phyloP scores from a whole-genome alignment of 345 rosid species.

The Excoecaria agallocha region DNA sequence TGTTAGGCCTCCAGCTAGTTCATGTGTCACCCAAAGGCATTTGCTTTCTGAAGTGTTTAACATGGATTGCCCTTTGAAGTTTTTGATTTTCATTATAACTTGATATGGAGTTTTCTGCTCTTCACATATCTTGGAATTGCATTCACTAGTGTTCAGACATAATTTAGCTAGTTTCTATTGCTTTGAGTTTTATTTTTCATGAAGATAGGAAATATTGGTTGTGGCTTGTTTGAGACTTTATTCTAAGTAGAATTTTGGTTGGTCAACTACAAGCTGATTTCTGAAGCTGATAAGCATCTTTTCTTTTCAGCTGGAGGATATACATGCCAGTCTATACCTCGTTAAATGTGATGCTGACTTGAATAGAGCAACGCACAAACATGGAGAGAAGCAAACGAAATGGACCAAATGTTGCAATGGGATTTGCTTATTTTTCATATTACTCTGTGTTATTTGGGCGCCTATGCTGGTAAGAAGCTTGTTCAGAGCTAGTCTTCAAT shows the following conservation, averaged over 20 bases:
- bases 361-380: slow-evolving; percentile 80
- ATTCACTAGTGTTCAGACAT: no score
- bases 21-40: not conserved
- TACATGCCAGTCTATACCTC: slow-evolving; percentile 86
- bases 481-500: slow-evolving; percentile 3
- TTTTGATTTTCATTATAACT: not conserved
- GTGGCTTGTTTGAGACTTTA: not conserved
- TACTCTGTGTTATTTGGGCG: slow-evolving; percentile 93
- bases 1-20: not conserved
- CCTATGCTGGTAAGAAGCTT: slow-evolving; percentile 90
- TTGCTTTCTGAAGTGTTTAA: not conserved
- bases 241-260: slow-evolving; percentile 6
- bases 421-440: slow-evolving; percentile 84
- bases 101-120: slow-evolving; percentile 18
- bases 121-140: slow-evolving; percentile 17
- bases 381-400: slow-evolving; percentile 82
- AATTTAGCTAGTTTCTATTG: no score
- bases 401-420: slow-evolving; percentile 97
- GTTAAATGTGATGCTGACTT: slow-evolving; percentile 91
- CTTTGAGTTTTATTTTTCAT: not conserved
- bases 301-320: slow-evolving; percentile 77
- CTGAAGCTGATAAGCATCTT: slow-evolving; percentile 29
- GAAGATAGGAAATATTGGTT: not conserved
- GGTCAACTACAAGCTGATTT: slow-evolving; percentile 14
- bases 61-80: slow-evolving; percentile 4